Base-by-base conservation (phyloP, 228 moss, liverwort and hornwort genomes). In the Sphagnum fallax region DNA sequence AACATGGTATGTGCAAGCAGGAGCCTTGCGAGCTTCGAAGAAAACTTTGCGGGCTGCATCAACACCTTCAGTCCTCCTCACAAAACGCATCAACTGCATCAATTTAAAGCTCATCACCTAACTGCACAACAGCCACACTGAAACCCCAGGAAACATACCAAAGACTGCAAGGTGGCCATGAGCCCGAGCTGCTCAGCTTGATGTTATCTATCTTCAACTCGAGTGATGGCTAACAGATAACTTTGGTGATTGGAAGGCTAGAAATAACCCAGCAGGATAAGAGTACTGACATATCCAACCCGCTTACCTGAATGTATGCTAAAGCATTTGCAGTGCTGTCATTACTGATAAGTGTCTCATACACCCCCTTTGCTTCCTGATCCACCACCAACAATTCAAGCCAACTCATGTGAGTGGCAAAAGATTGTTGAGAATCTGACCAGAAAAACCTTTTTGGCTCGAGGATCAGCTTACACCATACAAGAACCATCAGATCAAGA, bases 21-120 rank as follows among this genome's bases (percentile, higher is more conserved):
- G 84, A 59, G 98, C 87, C 74, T 94, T 98, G 47, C 98, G 90
- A 75, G 98, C 94, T 89, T 98, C 90, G 77, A 89, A 79, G 60
- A 98, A 98, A 58, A 98, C 84, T 87, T 98, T 98, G 50, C 98
- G 90, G 58, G 94, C 98, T 69, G 91, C 84, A 68, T 94, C 98
- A 70, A 92, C 82, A 75, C 98, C 92, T 63, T 98, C 98, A 50
- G 90, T 92, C 83, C 98, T 92, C 73, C 98, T 83, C 79, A 89
- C 83, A 66, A 98, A 94, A 64, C 98, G 88, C 98, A 98, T 94
- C 75, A 88, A 89, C 98, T 93, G 87, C 81, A 82, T 62, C 74
- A 79, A 18, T 72, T 52, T 16, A 67, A 16, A 8, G 52, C 58
- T 50, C 15, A 50, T 69, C 60, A 60, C 49, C 69, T 50, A 69